Conservation (phyloP, 176 grass and related monocot species). For the Puya raimondii region DNA sequence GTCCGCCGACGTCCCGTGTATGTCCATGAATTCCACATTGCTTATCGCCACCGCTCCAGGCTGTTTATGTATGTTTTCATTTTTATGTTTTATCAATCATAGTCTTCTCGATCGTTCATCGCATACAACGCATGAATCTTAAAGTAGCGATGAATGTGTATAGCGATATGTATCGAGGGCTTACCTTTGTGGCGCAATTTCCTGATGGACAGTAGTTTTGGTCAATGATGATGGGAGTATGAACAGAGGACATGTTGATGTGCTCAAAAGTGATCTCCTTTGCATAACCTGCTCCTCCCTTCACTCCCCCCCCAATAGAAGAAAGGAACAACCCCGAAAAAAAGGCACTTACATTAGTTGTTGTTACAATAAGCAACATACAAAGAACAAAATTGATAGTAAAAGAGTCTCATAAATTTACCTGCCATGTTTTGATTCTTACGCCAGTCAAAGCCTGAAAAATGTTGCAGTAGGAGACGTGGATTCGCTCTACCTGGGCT, state of each 20-base stretch:
- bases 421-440: constrained; percentile 30
- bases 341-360: neutral
- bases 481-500: constrained; percentile 15
- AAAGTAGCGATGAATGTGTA: neutral
- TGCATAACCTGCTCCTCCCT: constrained; percentile 29
- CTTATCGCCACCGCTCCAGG: constrained; percentile 29
- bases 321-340: no score
- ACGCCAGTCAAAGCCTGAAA: constrained; percentile 19
- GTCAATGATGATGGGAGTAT: constrained; percentile 28
- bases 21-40: constrained; percentile 14
- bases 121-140: neutral
- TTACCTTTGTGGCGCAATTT: constrained; percentile 13
- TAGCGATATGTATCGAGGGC: neutral
- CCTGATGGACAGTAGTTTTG: constrained; percentile 17
- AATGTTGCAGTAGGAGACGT: constrained; percentile 5
- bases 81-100: neutral
- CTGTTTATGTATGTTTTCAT: neutral
- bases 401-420: neutral
- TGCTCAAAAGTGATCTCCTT: constrained; percentile 13
- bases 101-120: neutral
- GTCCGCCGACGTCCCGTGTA: constrained; percentile 13
- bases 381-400: neutral
- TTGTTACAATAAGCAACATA: neutral
- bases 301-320: no score
- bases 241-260: constrained; percentile 17